These are phyloP conservation scores for Arachnomyces sp. DNA, from an alignment of 2,329 filamentous ascomycete genomes.

Conservation along the genomic window DNA sequence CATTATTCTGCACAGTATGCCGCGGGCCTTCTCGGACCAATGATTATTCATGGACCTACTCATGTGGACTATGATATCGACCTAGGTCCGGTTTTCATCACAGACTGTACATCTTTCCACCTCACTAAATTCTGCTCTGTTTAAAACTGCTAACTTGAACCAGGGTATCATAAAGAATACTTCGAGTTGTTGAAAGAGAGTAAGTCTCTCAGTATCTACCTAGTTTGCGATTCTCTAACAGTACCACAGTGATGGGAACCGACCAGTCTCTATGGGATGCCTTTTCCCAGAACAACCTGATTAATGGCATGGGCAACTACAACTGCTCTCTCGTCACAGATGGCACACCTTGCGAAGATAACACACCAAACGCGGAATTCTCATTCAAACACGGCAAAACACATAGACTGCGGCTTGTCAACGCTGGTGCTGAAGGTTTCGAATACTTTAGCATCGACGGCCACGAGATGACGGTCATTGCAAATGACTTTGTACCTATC, in stretches of 20 bases:
- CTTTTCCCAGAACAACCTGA: conserved; percentile 13
- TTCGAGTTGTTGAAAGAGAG: neutral
- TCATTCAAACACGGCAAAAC: conserved; percentile 22
- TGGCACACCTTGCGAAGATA: conserved; percentile 1
- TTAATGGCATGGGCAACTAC: conserved; percentile 16
- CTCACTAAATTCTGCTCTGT: neutral
- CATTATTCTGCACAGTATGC: conserved; percentile 24
- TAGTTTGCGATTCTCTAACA: neutral
- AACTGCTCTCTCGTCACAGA: conserved; percentile 9
- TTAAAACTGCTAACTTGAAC: conserved; percentile 1
- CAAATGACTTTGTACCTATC: conserved; percentile 51
- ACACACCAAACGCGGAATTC: neutral
- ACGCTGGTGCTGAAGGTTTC: conserved; percentile 41
- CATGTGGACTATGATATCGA: conserved; percentile 33
- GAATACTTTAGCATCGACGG: conserved; percentile 47
- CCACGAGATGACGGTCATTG: conserved; percentile 52
- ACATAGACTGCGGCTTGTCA: conserved; percentile 28
- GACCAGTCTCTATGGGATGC: neutral
- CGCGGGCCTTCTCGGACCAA: conserved; percentile 25
- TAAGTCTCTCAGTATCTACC: neutral
- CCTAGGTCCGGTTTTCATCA: conserved; percentile 26
- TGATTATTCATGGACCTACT: conserved; percentile 33
- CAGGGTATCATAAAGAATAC: neutral
- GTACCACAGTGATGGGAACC: neutral
- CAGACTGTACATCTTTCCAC: conserved; percentile 20